Evolutionary conservation across 257 asterid species (phyloP), one percentile per base, ranked within the genome.

Genomic region (Cynanchum wilfordii): DNA sequence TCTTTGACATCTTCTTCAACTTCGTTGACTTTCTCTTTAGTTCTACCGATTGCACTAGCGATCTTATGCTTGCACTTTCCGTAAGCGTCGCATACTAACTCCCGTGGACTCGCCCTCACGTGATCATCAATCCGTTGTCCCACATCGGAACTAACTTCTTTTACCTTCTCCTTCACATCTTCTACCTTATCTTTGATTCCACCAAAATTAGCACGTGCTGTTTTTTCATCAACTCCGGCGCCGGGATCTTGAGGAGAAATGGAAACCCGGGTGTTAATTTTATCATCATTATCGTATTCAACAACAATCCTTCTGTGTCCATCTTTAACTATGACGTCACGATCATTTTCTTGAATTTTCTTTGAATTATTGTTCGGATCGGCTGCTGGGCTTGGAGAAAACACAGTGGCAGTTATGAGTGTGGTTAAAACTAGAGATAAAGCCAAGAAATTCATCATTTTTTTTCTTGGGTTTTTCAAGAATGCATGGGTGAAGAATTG

Each of bases 301-400:
- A 84, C 93, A 7, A 86, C 87, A 2, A 89, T 90, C 1, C 82
- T 89, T 69, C 95, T 38, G 69, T 81, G 86, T 5, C 82, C 84
- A 51, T 79, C 86, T 60, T 82, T 77, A 24, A 82, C 77, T 10
- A 79, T 71, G 38, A 78, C 73, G 2, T 76, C 45, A 40, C 38
- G 38, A 33, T 40, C 83, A 25, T 77, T 71, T 42, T 67, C 64
- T 1, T 58, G 60, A 16, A 68, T 69, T 3, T 50, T 44, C 7
- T 55, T 59, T 3, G 38, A 33, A 40, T 40, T 40, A 38, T 38
- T 33, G 38, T 33, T 33, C 38, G 3, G 38, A 33, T 33, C 38
- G 38, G 38, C 38, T 33, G 4, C 71, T 74, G 78, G 78, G 24
- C 27, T 30, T 19, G 82, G 84, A 56, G 68, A 68, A 36, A 65